Base-by-base conservation (phyloP, 1,284 basidiomycete species). In the Anthracocystis walkeri region DNA sequence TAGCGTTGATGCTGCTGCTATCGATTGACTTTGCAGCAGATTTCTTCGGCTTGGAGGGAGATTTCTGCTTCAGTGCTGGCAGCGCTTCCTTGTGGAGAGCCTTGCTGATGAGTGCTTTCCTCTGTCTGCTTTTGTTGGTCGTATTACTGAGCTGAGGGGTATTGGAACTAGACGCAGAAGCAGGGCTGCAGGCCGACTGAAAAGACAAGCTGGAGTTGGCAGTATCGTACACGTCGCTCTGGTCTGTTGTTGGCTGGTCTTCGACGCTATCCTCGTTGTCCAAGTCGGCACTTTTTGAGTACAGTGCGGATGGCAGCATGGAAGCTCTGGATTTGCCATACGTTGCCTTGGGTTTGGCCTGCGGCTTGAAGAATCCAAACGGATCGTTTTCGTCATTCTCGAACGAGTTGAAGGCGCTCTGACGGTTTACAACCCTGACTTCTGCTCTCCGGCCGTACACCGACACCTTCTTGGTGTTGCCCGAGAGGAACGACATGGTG, bases 381-480 rank as follows among this genome's bases (percentile, higher is more conserved):
- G 66, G 66, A 40, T 75, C 72, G 33, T 75, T 69, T 25, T 75
- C 72, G 41, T 75, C 72, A 14, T 55, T 53, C 2, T 59, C 54
- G 27, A 75, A 46, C 5, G 49, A 50, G 16, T 41, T 60, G 31
- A 71, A 75, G 40, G 67, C 33, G 60, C 38, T 64, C 7, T 65
- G 58, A 16, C 66, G 64, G 23, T 68, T 67, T 48, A 75, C 59
- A 40, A 75, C 53, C 25, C 67, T 46, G 21, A 64, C 38, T 33
- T 63, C 59, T 7, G 67, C 51, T 23, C 67, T 75, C 33, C 61
- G 58, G 12, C 73, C 73, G 46, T 75, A 75, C n/a, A 75, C 73
- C 21, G 67, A 75, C 45, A 75, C 73, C 60, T 64, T 70, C n/a
- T 75, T 75, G 40, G 73, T 66, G 56, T 48, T 45, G 50, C 59